Conservation (phyloP, 768 basidiomycete genomes). For the Boletus fagicola region DNA sequence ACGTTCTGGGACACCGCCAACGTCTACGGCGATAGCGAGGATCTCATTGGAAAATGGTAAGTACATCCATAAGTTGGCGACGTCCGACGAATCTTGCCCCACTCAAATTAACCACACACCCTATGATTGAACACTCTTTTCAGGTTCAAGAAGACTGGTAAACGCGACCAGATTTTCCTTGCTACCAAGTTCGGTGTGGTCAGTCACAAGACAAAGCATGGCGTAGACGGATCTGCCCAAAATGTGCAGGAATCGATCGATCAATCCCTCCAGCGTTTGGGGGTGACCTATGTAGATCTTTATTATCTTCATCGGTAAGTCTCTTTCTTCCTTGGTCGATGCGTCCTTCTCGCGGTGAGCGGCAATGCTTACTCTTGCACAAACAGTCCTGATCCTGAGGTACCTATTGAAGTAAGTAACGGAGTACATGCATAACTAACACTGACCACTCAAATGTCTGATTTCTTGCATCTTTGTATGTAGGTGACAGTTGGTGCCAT, state of each 20-base stretch:
- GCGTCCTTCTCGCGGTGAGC: not conserved
- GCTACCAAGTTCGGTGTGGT: conserved; percentile 55
- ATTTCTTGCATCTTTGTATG: not conserved
- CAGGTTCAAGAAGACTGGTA: conserved; percentile 48
- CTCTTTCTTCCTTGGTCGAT: not conserved
- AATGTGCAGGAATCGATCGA: conserved; percentile 40
- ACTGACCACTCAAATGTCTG: not conserved
- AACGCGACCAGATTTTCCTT: conserved; percentile 52
- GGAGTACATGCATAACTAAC: too few species aligned
- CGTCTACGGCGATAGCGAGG: conserved; percentile 42
- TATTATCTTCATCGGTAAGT: conserved; percentile 45
- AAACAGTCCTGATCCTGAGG: conserved; percentile 38
- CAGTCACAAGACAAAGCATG: conserved; percentile 22
- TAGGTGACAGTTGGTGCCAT: conserved; percentile 46
- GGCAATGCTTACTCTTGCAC: not conserved
- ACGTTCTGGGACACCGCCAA: conserved; percentile 50
- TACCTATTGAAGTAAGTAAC: conserved; percentile 46
- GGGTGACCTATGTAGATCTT: conserved; percentile 44
- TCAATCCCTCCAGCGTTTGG: conserved; percentile 41
- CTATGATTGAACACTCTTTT: not conserved
- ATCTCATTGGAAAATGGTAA: conserved; percentile 45
- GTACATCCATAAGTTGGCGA: not conserved
- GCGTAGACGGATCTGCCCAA: conserved; percentile 40
- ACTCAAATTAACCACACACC: too few species aligned
- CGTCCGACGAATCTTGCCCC: not conserved